Conservation (phyloP, 768 basidiomycete genomes). For the Termitomyces sp. region DNA sequence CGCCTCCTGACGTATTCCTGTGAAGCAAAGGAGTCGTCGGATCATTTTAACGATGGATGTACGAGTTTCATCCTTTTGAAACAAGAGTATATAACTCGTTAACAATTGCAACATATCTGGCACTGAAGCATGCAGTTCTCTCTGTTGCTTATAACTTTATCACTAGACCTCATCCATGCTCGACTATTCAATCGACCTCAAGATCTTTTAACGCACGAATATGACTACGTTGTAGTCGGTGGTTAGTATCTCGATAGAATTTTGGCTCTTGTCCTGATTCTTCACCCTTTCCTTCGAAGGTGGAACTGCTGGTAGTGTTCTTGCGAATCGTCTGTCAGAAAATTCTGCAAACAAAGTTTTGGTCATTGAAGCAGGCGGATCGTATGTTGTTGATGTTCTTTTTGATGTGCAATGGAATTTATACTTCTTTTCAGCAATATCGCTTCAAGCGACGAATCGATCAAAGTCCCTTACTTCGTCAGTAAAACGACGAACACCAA, state of each 20-base stretch:
- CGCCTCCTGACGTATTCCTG: too few relatives aligned
- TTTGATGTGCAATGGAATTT: neutral
- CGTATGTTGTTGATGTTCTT: conserved; percentile 1
- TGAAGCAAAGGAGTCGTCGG: too few relatives aligned
- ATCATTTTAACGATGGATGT: too few relatives aligned
- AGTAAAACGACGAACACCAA: conserved; percentile 8
- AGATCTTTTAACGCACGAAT: neutral
- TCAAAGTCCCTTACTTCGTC: conserved; percentile 10
- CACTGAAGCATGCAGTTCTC: neutral
- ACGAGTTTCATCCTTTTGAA: too few relatives aligned
- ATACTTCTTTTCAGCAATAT: neutral
- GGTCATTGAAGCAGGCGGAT: conserved; percentile 10
- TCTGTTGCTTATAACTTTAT: neutral
- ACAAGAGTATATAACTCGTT: too few relatives aligned
- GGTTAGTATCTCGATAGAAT: neutral
- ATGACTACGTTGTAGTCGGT: conserved; percentile 8
- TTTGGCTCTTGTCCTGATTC: neutral
- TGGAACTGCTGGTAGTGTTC: conserved; percentile 7
- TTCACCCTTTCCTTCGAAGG: neutral
- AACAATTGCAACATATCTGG: too few relatives aligned
- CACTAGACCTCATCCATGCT: neutral
- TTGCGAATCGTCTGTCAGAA: conserved; percentile 9
- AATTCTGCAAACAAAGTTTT: neutral
- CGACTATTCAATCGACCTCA: conserved; percentile 1
- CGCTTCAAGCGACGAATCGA: neutral